Evolutionary conservation across 73 alveolate species (phyloP).

Genomic region (Paraurostyla sp.): DNA sequence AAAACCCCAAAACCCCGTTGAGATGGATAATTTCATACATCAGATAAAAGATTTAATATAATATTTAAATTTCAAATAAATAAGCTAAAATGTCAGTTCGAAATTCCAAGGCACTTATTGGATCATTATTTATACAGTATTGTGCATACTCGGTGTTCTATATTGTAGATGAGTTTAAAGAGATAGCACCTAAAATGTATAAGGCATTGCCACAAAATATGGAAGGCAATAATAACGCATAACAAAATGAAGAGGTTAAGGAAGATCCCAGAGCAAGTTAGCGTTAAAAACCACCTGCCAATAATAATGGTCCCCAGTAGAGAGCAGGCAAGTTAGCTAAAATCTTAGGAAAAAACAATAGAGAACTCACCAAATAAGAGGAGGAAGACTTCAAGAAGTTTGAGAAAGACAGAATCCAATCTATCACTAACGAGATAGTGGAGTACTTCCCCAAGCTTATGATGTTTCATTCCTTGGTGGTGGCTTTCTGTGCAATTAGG

Average conservation of each 20-base stretch:
- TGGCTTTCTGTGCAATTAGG: conserved; percentile 30
- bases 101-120: conserved; percentile 49
- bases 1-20: no score
- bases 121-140: conserved; percentile 13
- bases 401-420: not conserved
- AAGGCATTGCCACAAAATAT: not conserved
- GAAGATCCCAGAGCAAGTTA: not conserved
- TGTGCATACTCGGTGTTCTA: conserved; percentile 24
- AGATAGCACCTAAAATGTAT: conserved; percentile 28
- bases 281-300: not conserved
- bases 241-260: not conserved
- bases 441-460: conserved; percentile 34
- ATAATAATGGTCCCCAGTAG: not conserved
- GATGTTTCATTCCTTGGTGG: conserved; percentile 48
- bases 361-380: conserved; percentile 28
- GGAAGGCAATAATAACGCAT: not conserved
- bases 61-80: conserved; percentile 27
- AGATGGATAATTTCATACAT: no score
- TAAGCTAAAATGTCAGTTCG: conserved; percentile 36
- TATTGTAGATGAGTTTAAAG: conserved; percentile 35
- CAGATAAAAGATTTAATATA: no score
- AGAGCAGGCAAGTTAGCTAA: not conserved
- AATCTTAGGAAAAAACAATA: not conserved
- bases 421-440: conserved; percentile 47
- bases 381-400: not conserved